Percentiles rank a stretch among this genome's conserved stretches.
These are phyloP conservation scores for Hericium alpestre DNA, from an alignment of 768 basidiomycete species.

Conservation along the genomic window DNA sequence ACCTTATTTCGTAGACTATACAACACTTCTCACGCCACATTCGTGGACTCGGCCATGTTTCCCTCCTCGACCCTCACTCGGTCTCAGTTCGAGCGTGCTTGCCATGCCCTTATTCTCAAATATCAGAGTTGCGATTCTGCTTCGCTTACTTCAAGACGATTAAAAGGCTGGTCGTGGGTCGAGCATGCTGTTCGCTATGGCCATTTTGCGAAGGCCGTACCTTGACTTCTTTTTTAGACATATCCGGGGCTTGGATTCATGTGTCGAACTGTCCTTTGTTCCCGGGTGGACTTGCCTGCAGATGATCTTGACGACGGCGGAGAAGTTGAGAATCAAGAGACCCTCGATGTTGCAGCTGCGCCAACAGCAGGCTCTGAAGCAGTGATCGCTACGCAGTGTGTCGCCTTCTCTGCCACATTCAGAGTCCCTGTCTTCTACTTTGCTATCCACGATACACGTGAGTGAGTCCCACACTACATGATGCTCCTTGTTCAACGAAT, in stretches of 20 bases:
- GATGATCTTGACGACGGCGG: slow-evolving; percentile 15
- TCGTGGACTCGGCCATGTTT: neutral
- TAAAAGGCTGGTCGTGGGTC: slow-evolving; percentile 47
- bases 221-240: slow-evolving; percentile 14
- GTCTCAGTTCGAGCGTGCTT: slow-evolving; percentile 47
- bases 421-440: slow-evolving; percentile 82
- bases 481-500: slow-evolving; percentile 7
- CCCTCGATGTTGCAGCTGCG: slow-evolving; percentile 14
- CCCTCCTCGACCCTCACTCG: slow-evolving; percentile 42
- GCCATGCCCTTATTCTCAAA: slow-evolving; percentile 37
- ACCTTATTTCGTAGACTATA: slow-evolving; percentile 47
- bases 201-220: neutral
- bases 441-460: slow-evolving; percentile 54
- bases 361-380: slow-evolving; percentile 1
- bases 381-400: slow-evolving; percentile 47
- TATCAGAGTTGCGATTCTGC: slow-evolving; percentile 6
- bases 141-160: slow-evolving; percentile 1
- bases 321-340: slow-evolving; percentile 26
- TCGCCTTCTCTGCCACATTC: slow-evolving; percentile 72
- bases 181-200: slow-evolving; percentile 41
- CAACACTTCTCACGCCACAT: slow-evolving; percentile 19
- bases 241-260: slow-evolving; percentile 22
- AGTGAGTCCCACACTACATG: slow-evolving; percentile 24
- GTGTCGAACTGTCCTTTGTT: slow-evolving; percentile 13
- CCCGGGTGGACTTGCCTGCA: slow-evolving; percentile 10